Evolutionary conservation across 495 filamentous ascomycete species (phyloP).

Genomic region (Schizothecium vesticola): DNA sequence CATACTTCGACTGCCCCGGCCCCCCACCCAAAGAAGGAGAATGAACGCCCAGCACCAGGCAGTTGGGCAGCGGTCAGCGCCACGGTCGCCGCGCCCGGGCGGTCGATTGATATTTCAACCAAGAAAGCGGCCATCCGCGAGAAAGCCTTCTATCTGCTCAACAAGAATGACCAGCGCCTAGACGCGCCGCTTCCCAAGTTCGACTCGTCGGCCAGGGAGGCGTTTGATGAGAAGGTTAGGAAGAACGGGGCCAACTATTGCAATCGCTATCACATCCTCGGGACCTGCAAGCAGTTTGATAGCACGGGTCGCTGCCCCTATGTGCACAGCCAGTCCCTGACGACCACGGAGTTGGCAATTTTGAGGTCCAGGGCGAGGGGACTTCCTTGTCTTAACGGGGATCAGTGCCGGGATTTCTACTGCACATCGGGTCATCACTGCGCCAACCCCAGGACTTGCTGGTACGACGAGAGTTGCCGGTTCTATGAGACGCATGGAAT

Average conservation of each 20-base stretch:
- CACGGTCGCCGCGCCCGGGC: not conserved
- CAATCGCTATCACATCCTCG: slow-evolving; percentile 31
- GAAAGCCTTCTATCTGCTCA: slow-evolving; percentile 25
- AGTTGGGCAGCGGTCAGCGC: slow-evolving; percentile 21
- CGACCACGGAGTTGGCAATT: slow-evolving; percentile 17
- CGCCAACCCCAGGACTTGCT: slow-evolving; percentile 17
- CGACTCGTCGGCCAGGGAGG: slow-evolving; percentile 15
- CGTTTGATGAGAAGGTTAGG: slow-evolving; percentile 20
- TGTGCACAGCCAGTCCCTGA: slow-evolving; percentile 27
- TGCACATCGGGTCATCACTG: slow-evolving; percentile 37
- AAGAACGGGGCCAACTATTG: slow-evolving; percentile 30
- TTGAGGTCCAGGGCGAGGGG: slow-evolving; percentile 26
- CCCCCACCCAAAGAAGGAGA: not conserved
- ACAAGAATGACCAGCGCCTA: slow-evolving; percentile 28
- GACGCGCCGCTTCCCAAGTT: slow-evolving; percentile 27
- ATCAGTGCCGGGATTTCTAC: slow-evolving; percentile 20
- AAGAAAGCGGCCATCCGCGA: slow-evolving; percentile 8
- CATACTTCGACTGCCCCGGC: not conserved
- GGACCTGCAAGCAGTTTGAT: slow-evolving; percentile 18
- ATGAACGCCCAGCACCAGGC: not conserved
- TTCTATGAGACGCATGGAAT: slow-evolving; percentile 29
- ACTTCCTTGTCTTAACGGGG: slow-evolving; percentile 17
- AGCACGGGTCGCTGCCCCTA: slow-evolving; percentile 25
- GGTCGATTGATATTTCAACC: slow-evolving; percentile 22
- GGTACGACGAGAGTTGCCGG: slow-evolving; percentile 21